phyloP scores from a whole-genome alignment of 371 early-diverging fungal species.

The Rhizopus stolonifer region DNA sequence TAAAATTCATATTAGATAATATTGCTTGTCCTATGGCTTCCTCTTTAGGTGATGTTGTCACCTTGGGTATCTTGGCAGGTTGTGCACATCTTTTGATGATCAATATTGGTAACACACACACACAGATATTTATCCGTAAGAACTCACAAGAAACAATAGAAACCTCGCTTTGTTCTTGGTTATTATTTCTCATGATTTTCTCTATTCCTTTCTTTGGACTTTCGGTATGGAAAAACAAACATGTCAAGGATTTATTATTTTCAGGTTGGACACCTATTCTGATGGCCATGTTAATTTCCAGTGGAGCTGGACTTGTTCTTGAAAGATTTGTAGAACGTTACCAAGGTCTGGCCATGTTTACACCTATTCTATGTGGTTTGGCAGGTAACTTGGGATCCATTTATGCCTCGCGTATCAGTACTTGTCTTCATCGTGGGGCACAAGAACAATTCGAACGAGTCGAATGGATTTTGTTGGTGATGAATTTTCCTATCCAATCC shows the following conservation, averaged over 20 bases:
- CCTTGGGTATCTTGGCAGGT: constrained; percentile 63
- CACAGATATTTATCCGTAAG: neutral
- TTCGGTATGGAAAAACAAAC: constrained; percentile 57
- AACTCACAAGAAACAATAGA: too few relatives aligned
- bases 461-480: constrained; percentile 61
- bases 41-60: constrained; percentile 73
- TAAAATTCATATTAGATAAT: too few relatives aligned
- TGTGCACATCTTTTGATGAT: constrained; percentile 49
- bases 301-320: constrained; percentile 80
- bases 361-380: constrained; percentile 71
- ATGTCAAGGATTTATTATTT: constrained; percentile 62
- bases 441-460: constrained; percentile 56
- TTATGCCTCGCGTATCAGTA: constrained; percentile 82
- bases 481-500: constrained; percentile 75
- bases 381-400: constrained; percentile 85
- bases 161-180: constrained; percentile 44
- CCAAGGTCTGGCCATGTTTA: constrained; percentile 74
- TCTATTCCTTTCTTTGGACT: constrained; percentile 59
- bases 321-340: constrained; percentile 75
- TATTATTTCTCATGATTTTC: constrained; percentile 48
- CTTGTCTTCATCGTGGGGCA: constrained; percentile 68
- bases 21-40: constrained; percentile 75
- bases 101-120: constrained; percentile 42
- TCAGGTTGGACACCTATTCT: constrained; percentile 85
- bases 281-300: constrained; percentile 77